Conservation (phyloP, 108 stramenopile species). For the Cyclotella baltica region DNA sequence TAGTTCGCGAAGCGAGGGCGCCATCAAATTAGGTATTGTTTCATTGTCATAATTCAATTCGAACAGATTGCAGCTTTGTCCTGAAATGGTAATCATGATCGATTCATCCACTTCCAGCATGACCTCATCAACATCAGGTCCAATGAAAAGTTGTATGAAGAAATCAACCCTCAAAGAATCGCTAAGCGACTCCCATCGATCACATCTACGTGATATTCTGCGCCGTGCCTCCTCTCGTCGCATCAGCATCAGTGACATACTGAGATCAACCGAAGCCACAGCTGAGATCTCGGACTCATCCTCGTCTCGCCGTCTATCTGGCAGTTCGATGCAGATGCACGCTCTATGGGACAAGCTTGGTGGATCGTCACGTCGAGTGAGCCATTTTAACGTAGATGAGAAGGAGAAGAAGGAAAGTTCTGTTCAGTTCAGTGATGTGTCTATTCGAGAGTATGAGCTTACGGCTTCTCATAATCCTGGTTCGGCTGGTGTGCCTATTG, state of each 20-base stretch:
- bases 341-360: not conserved
- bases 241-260: not conserved
- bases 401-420: not conserved
- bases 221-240: not conserved
- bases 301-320: not conserved
- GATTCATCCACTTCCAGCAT: too few relatives aligned
- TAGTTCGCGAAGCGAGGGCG: too few relatives aligned
- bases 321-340: not conserved
- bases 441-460: constrained; percentile 5
- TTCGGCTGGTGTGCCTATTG: not conserved
- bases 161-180: not conserved
- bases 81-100: too few relatives aligned
- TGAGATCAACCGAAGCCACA: not conserved
- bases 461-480: constrained; percentile 12
- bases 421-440: not conserved
- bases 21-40: too few relatives aligned
- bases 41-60: too few relatives aligned
- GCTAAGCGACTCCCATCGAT: not conserved
- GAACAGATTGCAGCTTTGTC: not conserved
- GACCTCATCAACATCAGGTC: not conserved
- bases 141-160: not conserved
- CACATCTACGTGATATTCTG: not conserved
- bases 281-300: not conserved
- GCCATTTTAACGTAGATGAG: too few relatives aligned
- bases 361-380: constrained; percentile 1